These are phyloP conservation scores for Boletus subparvulus DNA, from an alignment of 768 basidiomycete genomes.

Conservation along the genomic window DNA sequence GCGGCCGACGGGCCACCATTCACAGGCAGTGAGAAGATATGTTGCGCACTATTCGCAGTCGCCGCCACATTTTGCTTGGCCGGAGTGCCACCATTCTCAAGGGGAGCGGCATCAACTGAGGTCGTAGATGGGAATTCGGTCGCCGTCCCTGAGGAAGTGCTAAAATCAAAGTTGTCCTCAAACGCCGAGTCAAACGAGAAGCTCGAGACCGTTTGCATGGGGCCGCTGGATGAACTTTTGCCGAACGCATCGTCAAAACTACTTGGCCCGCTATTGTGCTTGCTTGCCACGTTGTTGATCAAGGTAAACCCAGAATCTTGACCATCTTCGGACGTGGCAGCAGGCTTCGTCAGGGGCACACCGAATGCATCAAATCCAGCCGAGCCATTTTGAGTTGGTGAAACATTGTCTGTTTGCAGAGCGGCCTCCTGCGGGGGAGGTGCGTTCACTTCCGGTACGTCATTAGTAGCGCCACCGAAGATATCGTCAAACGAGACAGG, in stretches of 20 bases:
- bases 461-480: conserved; percentile 44
- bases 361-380: conserved; percentile 43
- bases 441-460: conserved; percentile 19
- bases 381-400: conserved; percentile 15
- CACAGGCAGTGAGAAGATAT: conserved; percentile 14
- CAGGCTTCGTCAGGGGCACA: conserved; percentile 25
- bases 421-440: conserved; percentile 18
- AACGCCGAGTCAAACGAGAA: conserved; percentile 69
- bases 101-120: conserved; percentile 9
- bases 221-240: conserved; percentile 42
- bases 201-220: conserved; percentile 33
- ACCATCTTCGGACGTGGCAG: conserved; percentile 15
- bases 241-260: conserved; percentile 79
- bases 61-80: conserved; percentile 3
- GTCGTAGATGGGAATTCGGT: conserved; percentile 31
- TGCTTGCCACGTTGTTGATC: conserved; percentile 15
- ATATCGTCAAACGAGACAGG: conserved; percentile 54
- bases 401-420: conserved; percentile 19
- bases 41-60: conserved; percentile 9
- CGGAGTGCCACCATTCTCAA: conserved; percentile 29
- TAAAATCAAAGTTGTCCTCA: conserved; percentile 68
- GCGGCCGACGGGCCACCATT: conserved; percentile 9
- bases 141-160: conserved; percentile 36
- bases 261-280: conserved; percentile 37
- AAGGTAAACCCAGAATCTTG: conserved; percentile 23